Percentiles rank a stretch among this genome's conserved stretches.
Conservation (phyloP, 441 rosid genomes). For the Viola pubescens region DNA sequence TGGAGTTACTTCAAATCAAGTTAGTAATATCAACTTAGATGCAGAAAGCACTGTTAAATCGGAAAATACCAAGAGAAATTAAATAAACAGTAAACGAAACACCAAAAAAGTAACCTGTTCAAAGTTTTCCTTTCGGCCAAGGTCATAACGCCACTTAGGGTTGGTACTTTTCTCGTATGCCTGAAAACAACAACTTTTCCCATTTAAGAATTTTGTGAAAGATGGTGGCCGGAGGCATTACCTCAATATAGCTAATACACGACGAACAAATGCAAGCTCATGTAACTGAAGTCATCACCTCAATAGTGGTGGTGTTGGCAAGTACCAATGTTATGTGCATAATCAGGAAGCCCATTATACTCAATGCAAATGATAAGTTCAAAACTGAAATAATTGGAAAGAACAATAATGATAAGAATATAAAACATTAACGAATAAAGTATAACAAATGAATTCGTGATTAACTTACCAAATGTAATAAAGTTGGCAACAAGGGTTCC, state of each 20-base stretch:
- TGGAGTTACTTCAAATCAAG: conserved; percentile 8
- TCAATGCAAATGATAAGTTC: conserved; percentile 75
- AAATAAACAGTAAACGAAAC: background rate
- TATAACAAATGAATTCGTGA: background rate
- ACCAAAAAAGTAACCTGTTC: conserved; percentile 47
- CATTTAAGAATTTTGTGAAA: too few relatives aligned
- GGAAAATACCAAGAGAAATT: too few relatives aligned
- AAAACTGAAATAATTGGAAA: conserved; percentile 42
- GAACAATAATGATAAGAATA: conserved; percentile 12
- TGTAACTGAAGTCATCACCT: conserved; percentile 39
- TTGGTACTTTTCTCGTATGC: conserved; percentile 71
- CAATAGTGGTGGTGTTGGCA: conserved; percentile 73
- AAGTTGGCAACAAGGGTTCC: conserved; percentile 62
- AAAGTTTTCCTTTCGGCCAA: conserved; percentile 75
- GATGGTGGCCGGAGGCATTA: background rate
- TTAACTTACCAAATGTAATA: conserved; percentile 57
- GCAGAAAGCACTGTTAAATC: too few relatives aligned
- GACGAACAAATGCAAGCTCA: conserved; percentile 5
- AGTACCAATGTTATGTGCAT: conserved; percentile 63
- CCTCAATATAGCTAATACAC: conserved; percentile 1
- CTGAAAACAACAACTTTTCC: conserved; percentile 27
- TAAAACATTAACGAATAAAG: background rate
- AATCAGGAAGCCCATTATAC: conserved; percentile 76
- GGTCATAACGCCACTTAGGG: conserved; percentile 76
- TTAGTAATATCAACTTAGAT: background rate